Conservation (phyloP, 163 green algal species). For the Trebouxia gelatinosa region DNA sequence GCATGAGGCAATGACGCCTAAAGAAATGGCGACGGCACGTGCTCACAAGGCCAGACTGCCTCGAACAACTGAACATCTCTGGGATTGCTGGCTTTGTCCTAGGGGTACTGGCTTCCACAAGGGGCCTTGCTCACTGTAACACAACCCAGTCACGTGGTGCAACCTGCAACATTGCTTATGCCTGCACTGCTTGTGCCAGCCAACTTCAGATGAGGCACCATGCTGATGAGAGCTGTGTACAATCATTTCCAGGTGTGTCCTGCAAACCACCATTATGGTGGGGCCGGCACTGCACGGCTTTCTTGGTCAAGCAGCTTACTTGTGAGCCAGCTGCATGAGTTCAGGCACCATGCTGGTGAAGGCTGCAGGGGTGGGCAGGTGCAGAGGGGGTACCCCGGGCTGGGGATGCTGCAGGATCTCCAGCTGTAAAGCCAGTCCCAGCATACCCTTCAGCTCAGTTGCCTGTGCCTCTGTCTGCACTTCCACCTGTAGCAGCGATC, state of each 20-base stretch:
- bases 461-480: background rate
- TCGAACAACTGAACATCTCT: too few relatives aligned
- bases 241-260: background rate
- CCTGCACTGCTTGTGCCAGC: background rate
- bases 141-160: too few relatives aligned
- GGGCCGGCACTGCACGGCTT: too few relatives aligned
- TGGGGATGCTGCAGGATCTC: background rate
- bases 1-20: too few relatives aligned
- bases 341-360: constrained; percentile 43
- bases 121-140: too few relatives aligned
- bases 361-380: constrained; percentile 28
- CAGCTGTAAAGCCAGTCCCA: constrained; percentile 44
- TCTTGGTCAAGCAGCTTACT: background rate
- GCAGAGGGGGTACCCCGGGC: background rate
- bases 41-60: too few relatives aligned
- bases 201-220: background rate
- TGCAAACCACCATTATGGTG: background rate
- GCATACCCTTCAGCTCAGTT: constrained; percentile 27
- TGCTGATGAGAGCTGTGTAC: background rate
- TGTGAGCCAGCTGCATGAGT: constrained; percentile 27
- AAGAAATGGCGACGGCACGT: too few relatives aligned
- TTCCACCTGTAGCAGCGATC: background rate
- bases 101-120: too few relatives aligned
- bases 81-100: too few relatives aligned
- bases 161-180: background rate